A percentile compares a stretch with the other conserved stretches of the same genome.
phyloP scores from a whole-genome alignment of 1,139 yeast genomes.

The Hyphopichia fennica region DNA sequence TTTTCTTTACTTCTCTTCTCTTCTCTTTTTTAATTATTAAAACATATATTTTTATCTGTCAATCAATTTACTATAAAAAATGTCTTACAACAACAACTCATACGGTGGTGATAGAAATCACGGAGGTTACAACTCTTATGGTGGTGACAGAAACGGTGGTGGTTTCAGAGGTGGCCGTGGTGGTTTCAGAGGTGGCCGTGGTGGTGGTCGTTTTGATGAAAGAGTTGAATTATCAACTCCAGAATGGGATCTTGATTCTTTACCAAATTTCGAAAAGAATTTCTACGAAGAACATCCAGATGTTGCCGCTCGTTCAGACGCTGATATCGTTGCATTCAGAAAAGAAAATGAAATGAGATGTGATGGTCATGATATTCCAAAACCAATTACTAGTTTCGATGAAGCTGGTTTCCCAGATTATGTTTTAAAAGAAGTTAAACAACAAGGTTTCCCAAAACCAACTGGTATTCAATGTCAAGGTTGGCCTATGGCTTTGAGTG shows the following conservation, averaged over 20 bases:
- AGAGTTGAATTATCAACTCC: constrained; percentile 67
- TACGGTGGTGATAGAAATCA: constrained; percentile 11
- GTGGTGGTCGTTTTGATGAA: constrained; percentile 31
- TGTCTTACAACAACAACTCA: constrained; percentile 22
- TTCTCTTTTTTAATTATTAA: not conserved
- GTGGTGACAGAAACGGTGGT: constrained; percentile 26
- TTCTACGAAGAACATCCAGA: constrained; percentile 84
- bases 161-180: constrained; percentile 23
- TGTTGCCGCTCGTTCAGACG: constrained; percentile 73
- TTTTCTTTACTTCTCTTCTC: not conserved
- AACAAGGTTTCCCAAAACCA: constrained; percentile 91
- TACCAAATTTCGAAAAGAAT: constrained; percentile 94
- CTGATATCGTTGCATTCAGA: constrained; percentile 75
- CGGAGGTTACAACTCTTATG: constrained; percentile 23
- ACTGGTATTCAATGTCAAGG: constrained; percentile 99
- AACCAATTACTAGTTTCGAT: constrained; percentile 89
- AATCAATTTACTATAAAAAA: constrained; percentile 7
- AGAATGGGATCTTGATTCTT: constrained; percentile 71
- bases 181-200: constrained; percentile 29
- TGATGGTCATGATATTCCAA: constrained; percentile 82
- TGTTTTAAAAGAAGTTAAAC: constrained; percentile 83
- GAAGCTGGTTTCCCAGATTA: constrained; percentile 98
- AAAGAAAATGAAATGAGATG: constrained; percentile 82
- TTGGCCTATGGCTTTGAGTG: constrained; percentile 99
- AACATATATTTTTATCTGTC: not conserved